Base-by-base conservation (phyloP, 768 basidiomycete genomes). In the Lactarius hatsudake region DNA sequence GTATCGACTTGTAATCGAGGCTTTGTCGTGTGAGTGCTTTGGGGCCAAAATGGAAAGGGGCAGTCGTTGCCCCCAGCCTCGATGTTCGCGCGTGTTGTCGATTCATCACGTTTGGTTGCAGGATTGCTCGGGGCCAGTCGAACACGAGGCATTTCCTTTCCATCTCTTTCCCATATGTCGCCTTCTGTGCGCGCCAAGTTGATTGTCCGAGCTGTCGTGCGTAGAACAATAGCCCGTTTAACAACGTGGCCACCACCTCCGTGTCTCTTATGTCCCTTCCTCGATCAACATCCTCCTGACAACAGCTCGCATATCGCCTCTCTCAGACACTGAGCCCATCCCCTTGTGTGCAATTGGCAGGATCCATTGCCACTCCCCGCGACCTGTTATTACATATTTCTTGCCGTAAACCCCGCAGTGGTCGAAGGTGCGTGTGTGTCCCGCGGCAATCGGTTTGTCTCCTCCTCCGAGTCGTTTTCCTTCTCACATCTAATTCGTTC, bases 81-180 rank as follows among this genome's bases (percentile, higher is more conserved):
- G 73, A 71, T 69, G 71, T 64, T 64, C 66, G 67, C 69, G 75
- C 75, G 68, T 76, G 75, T 62, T 59, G 66, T 63, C 56, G 67
- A 67, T 66, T 70, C 54, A 43, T 69, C 43, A 43, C 62, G 61
- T 69, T 57, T 56, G 36, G 57, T 61, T 59, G 23, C 63, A 59
- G 42, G 48, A 54, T 61, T 68, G 40, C 67, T 59, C 54, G 63
- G 63, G 66, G 42, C 40, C 53, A 54, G 53, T 63, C 53, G 42
- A 53, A 56, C 67, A 68, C 63, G 67, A 68, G 67, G 67, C 67
- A 53, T 58, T 64, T 55, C 53, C 58, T 60, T 59, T 56, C 55
- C 54, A 67, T 68, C 59, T 68, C 67, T 64, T 63, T 70, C 67
- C 67, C 69, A 63, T 69, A 61, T 70, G 67, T 56, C 51, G 54